Percentiles rank a stretch among this genome's conserved stretches.
Evolutionary conservation across 495 filamentous ascomycete genomes (phyloP).

Genomic region (Cercophora samala): DNA sequence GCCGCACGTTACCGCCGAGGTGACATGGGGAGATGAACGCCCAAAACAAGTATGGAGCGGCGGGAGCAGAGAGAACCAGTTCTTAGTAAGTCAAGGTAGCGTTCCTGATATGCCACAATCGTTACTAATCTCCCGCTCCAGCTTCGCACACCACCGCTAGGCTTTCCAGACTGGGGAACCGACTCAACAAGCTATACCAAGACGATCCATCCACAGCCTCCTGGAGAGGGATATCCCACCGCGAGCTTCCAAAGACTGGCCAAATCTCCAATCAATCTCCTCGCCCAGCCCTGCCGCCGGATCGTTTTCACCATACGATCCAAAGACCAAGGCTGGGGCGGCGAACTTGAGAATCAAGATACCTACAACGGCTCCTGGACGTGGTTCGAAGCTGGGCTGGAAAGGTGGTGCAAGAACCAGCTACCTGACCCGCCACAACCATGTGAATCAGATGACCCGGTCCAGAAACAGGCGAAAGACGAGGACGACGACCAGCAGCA

Average conservation of each 20-base stretch:
- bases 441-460: neutral
- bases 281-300: slow-evolving; percentile 49
- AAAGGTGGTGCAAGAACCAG: slow-evolving; percentile 38
- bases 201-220: slow-evolving; percentile 9
- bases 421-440: neutral
- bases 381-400: slow-evolving; percentile 67
- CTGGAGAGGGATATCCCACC: slow-evolving; percentile 29
- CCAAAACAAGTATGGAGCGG: slow-evolving; percentile 17
- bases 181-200: neutral
- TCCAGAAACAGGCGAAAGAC: neutral
- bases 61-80: slow-evolving; percentile 30
- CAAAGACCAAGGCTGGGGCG: slow-evolving; percentile 65
- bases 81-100: slow-evolving; percentile 34
- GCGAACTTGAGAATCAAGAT: slow-evolving; percentile 31
- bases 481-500: neutral
- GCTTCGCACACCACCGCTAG: slow-evolving; percentile 45
- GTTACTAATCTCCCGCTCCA: slow-evolving; percentile 13
- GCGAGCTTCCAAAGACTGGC: slow-evolving; percentile 34
- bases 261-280: slow-evolving; percentile 28
- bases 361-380: slow-evolving; percentile 60
- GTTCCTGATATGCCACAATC: neutral
- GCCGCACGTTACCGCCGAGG: slow-evolving; percentile 47
- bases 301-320: slow-evolving; percentile 64
- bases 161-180: slow-evolving; percentile 13
- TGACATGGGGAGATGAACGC: slow-evolving; percentile 20